These are phyloP conservation scores for Pleurostoma richardsiae DNA, from an alignment of 2,329 filamentous ascomycete genomes.

Conservation along the genomic window DNA sequence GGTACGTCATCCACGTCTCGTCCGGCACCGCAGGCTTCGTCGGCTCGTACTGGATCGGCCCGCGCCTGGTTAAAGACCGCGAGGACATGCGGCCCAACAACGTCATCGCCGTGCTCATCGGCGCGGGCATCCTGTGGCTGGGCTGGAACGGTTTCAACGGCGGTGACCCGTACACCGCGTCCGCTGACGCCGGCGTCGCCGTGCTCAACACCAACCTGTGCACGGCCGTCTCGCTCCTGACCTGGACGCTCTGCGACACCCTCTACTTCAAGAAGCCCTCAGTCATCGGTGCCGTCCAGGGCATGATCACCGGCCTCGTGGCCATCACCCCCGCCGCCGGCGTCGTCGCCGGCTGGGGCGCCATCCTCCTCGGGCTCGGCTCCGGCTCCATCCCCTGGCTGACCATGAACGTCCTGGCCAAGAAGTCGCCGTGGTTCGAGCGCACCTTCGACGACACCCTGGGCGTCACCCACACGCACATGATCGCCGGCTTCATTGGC, in stretches of 20 bases:
- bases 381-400: slow-evolving; percentile 40
- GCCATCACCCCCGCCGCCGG: slow-evolving; percentile 46
- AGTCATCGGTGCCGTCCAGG: slow-evolving; percentile 43
- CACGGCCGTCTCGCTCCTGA: slow-evolving; percentile 39
- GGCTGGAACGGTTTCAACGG: slow-evolving; percentile 51
- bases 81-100: slow-evolving; percentile 42
- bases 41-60: slow-evolving; percentile 40
- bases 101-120: slow-evolving; percentile 35
- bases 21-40: slow-evolving; percentile 45
- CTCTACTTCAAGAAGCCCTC: slow-evolving; percentile 43
- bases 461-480: slow-evolving; percentile 31
- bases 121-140: slow-evolving; percentile 44
- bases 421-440: slow-evolving; percentile 20
- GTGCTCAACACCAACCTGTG: slow-evolving; percentile 46
- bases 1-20: slow-evolving; percentile 47
- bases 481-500: slow-evolving; percentile 37
- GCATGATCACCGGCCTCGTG: slow-evolving; percentile 47
- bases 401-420: slow-evolving; percentile 41
- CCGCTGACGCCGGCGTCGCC: slow-evolving; percentile 41
- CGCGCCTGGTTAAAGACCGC: slow-evolving; percentile 35
- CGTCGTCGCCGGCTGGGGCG: slow-evolving; percentile 44
- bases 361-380: slow-evolving; percentile 38
- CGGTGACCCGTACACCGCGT: slow-evolving; percentile 45
- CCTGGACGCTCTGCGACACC: slow-evolving; percentile 38
- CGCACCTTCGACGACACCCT: slow-evolving; percentile 17